phyloP scores from a whole-genome alignment of 352 stramenopile genomes.

The Elongisporangium prolatum region DNA sequence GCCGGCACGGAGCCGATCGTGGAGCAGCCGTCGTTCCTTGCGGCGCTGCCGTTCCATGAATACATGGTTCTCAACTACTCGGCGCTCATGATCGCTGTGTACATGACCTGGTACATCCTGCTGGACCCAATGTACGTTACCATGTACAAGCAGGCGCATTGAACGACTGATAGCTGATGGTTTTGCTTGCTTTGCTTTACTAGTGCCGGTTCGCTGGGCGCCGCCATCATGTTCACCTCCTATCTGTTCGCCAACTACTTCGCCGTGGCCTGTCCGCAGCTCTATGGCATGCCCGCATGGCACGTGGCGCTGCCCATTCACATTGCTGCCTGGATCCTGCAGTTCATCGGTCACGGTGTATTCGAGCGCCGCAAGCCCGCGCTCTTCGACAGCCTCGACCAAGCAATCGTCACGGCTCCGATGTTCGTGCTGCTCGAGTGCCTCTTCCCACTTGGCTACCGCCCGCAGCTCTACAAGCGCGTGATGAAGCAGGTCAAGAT shows the following conservation, averaged over 20 bases:
- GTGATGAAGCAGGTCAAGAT: constrained; percentile 53
- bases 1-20: constrained; percentile 32
- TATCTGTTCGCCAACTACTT: constrained; percentile 66
- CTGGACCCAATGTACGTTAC: constrained; percentile 43
- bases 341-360: constrained; percentile 86
- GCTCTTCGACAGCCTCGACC: constrained; percentile 81
- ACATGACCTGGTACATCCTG: constrained; percentile 79
- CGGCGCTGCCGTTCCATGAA: constrained; percentile 24
- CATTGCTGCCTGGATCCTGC: constrained; percentile 59
- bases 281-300: constrained; percentile 39
- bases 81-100: constrained; percentile 42
- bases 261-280: constrained; percentile 22
- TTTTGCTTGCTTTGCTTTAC: neutral
- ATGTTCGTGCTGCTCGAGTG: constrained; percentile 86
- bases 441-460: constrained; percentile 77
- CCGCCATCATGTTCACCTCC: constrained; percentile 37
- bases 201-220: constrained; percentile 47
- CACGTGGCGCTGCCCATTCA: constrained; percentile 53
- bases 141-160: neutral
- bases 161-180: constrained; percentile 1
- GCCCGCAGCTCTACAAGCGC: constrained; percentile 52
- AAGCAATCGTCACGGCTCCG: constrained; percentile 72
- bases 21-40: constrained; percentile 16
- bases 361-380: constrained; percentile 82
- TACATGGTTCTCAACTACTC: constrained; percentile 67